Base-by-base conservation (phyloP, 768 basidiomycete genomes). In the Lentinula guzmanii region DNA sequence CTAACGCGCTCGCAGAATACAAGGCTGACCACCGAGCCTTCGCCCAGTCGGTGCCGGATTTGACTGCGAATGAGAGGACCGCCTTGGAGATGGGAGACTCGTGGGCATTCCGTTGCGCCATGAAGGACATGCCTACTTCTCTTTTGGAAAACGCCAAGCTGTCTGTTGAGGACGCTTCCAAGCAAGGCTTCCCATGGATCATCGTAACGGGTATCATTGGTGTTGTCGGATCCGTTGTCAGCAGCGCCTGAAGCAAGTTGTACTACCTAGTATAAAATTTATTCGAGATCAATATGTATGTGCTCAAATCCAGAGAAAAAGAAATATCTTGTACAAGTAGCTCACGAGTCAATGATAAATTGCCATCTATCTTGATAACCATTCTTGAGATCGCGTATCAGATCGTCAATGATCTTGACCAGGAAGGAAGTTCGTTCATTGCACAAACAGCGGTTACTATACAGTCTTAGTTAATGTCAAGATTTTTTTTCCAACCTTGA, bases 1-100 rank as follows among this genome's bases (percentile, higher is more conserved):
- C 58, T 31, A 48, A 59, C 33, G 45, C 48, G 33, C 58, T 59
- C 5, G 58, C 24, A 15, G 58, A 59, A 50, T 59, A 59, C 45
- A 57, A 57, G 41, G 55, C 55, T 42, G 55, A 57, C 24, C 55
- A 57, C 41, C 55, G 55, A 37, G 55, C 55, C 39, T 57, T 57
- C 24, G 55, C 55, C 18, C 55, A 57, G 39, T 57, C 55, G 2
- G 39, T 57, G 3, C 55, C 55, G 8, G 55, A 57, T 24, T 43
- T 57, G 55, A 57, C 55, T 37, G n/a, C 55, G 34, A 16, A 57
- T 15, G 55, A 57, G 55, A 37, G 55, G 41, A 41, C 18, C 16
- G 55, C 55, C 24, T 43, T 57, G 55, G 55, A 57, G 55, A 35
- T 57, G 13, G 55, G 55, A 39, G 55, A 57, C 13, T 57, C 55